phyloP scores from a whole-genome alignment of 2,329 filamentous ascomycete genomes.

The Cercospora brassicicola region DNA sequence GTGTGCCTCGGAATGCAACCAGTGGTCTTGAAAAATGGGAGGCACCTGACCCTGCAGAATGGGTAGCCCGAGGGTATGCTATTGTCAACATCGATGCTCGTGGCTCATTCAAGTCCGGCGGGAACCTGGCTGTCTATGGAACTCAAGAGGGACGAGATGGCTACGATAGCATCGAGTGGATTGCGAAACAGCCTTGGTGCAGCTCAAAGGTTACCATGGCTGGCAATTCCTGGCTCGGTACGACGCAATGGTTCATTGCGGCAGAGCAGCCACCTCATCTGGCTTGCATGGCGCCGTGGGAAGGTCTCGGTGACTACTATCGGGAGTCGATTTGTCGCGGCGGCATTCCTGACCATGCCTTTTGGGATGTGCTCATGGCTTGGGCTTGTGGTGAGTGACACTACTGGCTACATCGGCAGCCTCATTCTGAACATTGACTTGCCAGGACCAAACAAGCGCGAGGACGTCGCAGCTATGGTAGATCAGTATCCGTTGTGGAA shows the following conservation, averaged over 20 bases:
- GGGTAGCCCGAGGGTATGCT: slow-evolving; percentile 38
- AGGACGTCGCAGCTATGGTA: neutral
- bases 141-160: neutral
- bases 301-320: slow-evolving; percentile 48
- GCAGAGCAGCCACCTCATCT: slow-evolving; percentile 44
- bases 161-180: neutral
- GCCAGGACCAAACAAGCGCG: neutral
- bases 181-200: slow-evolving; percentile 42
- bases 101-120: slow-evolving; percentile 39
- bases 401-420: no score
- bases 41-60: slow-evolving; percentile 41
- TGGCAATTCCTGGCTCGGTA: slow-evolving; percentile 47
- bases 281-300: slow-evolving; percentile 48
- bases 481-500: neutral
- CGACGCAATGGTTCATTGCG: slow-evolving; percentile 43
- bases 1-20: neutral
- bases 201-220: slow-evolving; percentile 46
- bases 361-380: neutral
- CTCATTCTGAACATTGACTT: neutral
- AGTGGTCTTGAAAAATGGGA: slow-evolving; percentile 28
- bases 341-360: neutral
- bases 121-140: slow-evolving; percentile 30
- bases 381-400: no score
- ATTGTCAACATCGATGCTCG: slow-evolving; percentile 39
- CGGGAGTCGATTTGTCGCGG: slow-evolving; percentile 26